Conservation (phyloP, 1,284 basidiomycete species). For the Exobasidium rhododendri region DNA sequence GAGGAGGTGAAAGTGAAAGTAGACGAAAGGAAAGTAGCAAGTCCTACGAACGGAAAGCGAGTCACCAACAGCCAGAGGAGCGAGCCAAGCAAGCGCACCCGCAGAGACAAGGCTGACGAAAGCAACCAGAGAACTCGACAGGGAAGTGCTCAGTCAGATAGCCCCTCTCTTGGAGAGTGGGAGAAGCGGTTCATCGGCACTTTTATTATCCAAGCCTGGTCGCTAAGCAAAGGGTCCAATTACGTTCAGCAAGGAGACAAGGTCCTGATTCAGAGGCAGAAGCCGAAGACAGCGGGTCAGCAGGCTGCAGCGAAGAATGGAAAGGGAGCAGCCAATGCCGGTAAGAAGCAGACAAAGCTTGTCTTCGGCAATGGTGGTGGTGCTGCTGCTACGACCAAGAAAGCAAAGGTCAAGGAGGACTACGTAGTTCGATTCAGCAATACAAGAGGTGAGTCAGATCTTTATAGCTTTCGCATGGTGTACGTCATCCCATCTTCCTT, state of each 20-base stretch:
- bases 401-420: slow-evolving; percentile 38
- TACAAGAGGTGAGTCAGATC: slow-evolving; percentile 27
- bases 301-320: slow-evolving; percentile 14
- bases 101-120: not conserved
- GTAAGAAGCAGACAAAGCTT: slow-evolving; percentile 40
- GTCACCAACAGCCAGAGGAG: not conserved
- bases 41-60: slow-evolving; percentile 2
- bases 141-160: too few species aligned
- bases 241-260: slow-evolving; percentile 43
- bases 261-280: slow-evolving; percentile 40
- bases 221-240: slow-evolving; percentile 43
- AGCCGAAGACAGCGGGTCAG: slow-evolving; percentile 21
- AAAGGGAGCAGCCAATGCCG: slow-evolving; percentile 9
- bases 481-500: slow-evolving; percentile 4
- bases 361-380: slow-evolving; percentile 24
- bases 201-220: slow-evolving; percentile 50
- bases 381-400: slow-evolving; percentile 17
- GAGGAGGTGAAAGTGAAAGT: not conserved
- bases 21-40: not conserved
- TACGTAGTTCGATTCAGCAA: slow-evolving; percentile 52
- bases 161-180: not conserved
- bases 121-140: not conserved
- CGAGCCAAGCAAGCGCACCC: not conserved
- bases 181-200: slow-evolving; percentile 28
- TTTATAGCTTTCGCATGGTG: not conserved